Conservation (phyloP, 1,139 yeast species). For the Geotrichum histeridarum region DNA sequence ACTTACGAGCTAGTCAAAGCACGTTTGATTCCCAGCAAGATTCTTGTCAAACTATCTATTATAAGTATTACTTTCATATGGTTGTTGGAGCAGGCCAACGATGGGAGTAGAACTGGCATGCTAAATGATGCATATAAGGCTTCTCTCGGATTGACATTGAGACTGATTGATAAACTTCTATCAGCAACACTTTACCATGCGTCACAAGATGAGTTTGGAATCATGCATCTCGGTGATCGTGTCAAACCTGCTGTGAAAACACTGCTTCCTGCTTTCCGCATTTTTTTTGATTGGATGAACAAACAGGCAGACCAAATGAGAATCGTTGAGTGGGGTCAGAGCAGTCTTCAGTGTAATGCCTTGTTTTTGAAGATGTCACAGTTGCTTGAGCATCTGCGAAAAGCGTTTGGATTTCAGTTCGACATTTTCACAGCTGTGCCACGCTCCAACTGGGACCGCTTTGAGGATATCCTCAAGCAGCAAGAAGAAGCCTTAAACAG, state of each 20-base stretch:
- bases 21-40: slow-evolving; percentile 9
- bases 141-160: slow-evolving; percentile 7
- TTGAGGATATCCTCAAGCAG: slow-evolving; percentile 15
- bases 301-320: slow-evolving; percentile 11
- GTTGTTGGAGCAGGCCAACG: slow-evolving; percentile 14
- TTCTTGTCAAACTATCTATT: slow-evolving; percentile 16
- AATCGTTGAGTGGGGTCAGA: slow-evolving; percentile 12
- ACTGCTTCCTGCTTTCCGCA: slow-evolving; percentile 14
- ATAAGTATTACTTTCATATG: slow-evolving; percentile 15
- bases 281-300: slow-evolving; percentile 18
- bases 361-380: slow-evolving; percentile 6
- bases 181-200: slow-evolving; percentile 4
- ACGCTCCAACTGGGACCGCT: slow-evolving; percentile 17
- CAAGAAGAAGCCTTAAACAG: slow-evolving; percentile 2
- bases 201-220: background rate
- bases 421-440: slow-evolving; percentile 20
- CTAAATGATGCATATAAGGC: slow-evolving; percentile 2
- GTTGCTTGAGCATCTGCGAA: slow-evolving; percentile 14
- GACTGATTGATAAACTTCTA: slow-evolving; percentile 13
- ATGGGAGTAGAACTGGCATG: background rate
- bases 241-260: background rate
- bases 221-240: slow-evolving; percentile 1
- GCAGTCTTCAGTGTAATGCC: slow-evolving; percentile 5
- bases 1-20: slow-evolving; percentile 11
- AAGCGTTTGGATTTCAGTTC: slow-evolving; percentile 16